A percentile compares a stretch with the other conserved stretches of the same genome.
Evolutionary conservation across 2,329 filamentous ascomycete genomes (phyloP).

Genomic region (Ophioceras dolichostomum): DNA sequence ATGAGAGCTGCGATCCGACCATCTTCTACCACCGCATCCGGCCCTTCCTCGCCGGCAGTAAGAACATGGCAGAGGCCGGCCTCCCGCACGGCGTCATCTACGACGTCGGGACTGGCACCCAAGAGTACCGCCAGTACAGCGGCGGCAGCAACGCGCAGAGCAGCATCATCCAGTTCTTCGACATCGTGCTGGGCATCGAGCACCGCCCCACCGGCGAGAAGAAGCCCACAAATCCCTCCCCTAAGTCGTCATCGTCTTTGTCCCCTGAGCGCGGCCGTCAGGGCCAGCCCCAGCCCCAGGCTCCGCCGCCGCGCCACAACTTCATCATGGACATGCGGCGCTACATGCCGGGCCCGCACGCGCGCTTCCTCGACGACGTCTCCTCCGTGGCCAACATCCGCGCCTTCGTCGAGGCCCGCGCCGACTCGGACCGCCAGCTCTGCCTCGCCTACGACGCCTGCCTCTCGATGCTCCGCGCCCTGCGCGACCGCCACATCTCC

Average conservation of each 20-base stretch:
- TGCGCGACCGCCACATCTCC: conserved; percentile 90
- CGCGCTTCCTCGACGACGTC: conserved; percentile 77
- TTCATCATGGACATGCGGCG: conserved; percentile 95
- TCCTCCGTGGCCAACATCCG: conserved; percentile 75
- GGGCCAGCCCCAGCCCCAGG: conserved; percentile 13
- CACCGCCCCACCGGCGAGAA: conserved; percentile 81
- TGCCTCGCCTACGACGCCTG: conserved; percentile 83
- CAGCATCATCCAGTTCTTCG: conserved; percentile 95
- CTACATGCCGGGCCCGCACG: conserved; percentile 93
- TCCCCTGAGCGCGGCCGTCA: not conserved
- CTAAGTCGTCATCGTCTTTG: not conserved
- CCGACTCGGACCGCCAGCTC: conserved; percentile 48
- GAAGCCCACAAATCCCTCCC: conserved; percentile 27
- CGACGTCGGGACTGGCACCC: conserved; percentile 59
- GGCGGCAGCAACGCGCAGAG: conserved; percentile 96
- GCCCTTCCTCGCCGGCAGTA: conserved; percentile 91
- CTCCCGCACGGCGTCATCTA: conserved; percentile 81
- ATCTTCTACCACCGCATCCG: conserved; percentile 94
- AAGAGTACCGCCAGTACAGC: conserved; percentile 70
- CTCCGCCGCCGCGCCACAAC: conserved; percentile 50
- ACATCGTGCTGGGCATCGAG: conserved; percentile 78
- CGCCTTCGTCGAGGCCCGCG: conserved; percentile 57
- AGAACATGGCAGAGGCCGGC: conserved; percentile 93
- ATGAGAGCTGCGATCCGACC: conserved; percentile 87
- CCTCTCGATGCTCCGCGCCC: conserved; percentile 52